Evolutionary conservation across 768 basidiomycete species (phyloP).

Genomic region (Collybia sp.): DNA sequence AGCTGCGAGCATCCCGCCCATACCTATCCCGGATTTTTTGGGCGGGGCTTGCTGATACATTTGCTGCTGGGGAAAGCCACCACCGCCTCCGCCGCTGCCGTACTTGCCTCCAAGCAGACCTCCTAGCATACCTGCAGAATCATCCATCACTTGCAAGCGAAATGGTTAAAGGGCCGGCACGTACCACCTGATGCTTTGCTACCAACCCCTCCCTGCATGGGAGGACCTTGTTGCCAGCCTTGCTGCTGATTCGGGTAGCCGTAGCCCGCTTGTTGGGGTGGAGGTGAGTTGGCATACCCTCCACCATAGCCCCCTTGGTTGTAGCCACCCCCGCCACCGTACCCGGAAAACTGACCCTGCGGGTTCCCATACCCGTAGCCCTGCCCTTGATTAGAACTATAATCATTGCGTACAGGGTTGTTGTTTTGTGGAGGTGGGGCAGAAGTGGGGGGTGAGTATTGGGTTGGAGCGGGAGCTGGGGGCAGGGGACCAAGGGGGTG

Average conservation of each 20-base stretch:
- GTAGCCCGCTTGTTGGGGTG: slow-evolving; percentile 15
- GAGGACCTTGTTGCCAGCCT: slow-evolving; percentile 12
- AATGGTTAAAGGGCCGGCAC: background rate
- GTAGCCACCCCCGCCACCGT: slow-evolving; percentile 13
- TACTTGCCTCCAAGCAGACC: slow-evolving; percentile 14
- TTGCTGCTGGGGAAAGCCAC: slow-evolving; percentile 21
- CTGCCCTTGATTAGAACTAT: slow-evolving; percentile 8
- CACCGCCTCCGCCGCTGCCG: slow-evolving; percentile 10
- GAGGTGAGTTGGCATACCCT: slow-evolving; percentile 14
- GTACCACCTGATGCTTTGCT: background rate
- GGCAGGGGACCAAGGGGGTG: slow-evolving; percentile 60
- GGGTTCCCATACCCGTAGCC: slow-evolving; percentile 23
- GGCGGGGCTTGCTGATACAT: slow-evolving; percentile 31
- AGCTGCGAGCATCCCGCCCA: slow-evolving; percentile 41
- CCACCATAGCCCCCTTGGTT: slow-evolving; percentile 15
- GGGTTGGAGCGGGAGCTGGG: slow-evolving; percentile 29
- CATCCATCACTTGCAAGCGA: background rate
- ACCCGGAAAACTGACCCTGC: slow-evolving; percentile 21
- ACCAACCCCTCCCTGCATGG: background rate
- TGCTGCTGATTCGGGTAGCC: slow-evolving; percentile 5
- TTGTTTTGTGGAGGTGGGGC: slow-evolving; percentile 38
- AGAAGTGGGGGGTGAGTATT: slow-evolving; percentile 35
- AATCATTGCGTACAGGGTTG: slow-evolving; percentile 13
- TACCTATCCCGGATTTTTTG: slow-evolving; percentile 44
- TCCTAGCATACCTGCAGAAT: slow-evolving; percentile 1